Percentiles rank a stretch among this genome's conserved stretches.
phyloP scores from a whole-genome alignment of 352 stramenopile species.

The Phytophthora sp. region DNA sequence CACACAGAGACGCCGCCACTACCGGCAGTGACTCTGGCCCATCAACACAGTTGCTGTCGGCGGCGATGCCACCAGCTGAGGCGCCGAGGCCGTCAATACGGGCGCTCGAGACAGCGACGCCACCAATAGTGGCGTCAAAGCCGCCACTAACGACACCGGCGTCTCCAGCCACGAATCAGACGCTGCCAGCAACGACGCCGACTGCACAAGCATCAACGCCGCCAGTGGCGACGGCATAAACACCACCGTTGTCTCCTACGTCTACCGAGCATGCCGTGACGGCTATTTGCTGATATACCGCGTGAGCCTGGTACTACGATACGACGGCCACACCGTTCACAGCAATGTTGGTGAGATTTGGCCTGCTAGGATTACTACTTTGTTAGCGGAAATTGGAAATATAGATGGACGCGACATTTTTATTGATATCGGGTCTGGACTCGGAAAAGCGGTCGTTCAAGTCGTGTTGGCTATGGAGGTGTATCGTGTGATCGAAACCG shows the following conservation, averaged over 20 bases:
- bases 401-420: neutral
- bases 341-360: too few species aligned
- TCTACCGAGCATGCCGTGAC: neutral
- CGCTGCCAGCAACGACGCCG: too few species aligned
- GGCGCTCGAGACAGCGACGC: too few species aligned
- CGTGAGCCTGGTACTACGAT: neutral
- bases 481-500: neutral
- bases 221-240: too few species aligned
- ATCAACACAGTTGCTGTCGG: too few species aligned
- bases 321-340: neutral
- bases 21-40: too few species aligned
- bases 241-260: neutral
- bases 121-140: too few species aligned
- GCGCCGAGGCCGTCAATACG: too few species aligned
- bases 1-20: too few species aligned
- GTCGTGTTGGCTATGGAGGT: neutral
- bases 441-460: conserved; percentile 4
- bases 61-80: too few species aligned
- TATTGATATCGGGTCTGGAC: conserved; percentile 4
- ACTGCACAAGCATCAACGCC: neutral
- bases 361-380: neutral
- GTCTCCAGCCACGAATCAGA: neutral
- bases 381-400: neutral
- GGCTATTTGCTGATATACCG: conserved; percentile 2
- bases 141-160: too few species aligned